A percentile compares a stretch with the other conserved stretches of the same genome.
These are phyloP conservation scores for Pseudogymnoascus sp. DNA, from an alignment of 2,329 filamentous ascomycete genomes.

Conservation along the genomic window DNA sequence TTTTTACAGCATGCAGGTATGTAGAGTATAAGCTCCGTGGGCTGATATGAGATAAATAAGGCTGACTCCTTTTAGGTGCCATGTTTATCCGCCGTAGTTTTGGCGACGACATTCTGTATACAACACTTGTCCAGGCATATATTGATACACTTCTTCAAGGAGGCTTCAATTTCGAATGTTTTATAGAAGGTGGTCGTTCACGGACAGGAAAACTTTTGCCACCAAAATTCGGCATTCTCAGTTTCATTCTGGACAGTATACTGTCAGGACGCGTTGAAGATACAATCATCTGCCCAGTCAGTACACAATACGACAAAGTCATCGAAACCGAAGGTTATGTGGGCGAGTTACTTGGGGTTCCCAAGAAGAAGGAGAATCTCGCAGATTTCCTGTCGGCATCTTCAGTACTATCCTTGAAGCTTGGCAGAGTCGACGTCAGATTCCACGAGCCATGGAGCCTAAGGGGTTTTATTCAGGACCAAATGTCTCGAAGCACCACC, in stretches of 20 bases:
- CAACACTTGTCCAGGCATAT: constrained; percentile 89
- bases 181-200: constrained; percentile 90
- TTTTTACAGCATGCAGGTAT: constrained; percentile 86
- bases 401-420: constrained; percentile 76
- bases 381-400: constrained; percentile 79
- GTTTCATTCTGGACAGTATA: constrained; percentile 84
- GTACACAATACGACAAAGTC: constrained; percentile 97
- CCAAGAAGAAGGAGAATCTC: constrained; percentile 92
- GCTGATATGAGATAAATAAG: not conserved
- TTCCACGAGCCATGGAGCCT: constrained; percentile 97
- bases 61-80: constrained; percentile 43
- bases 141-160: constrained; percentile 86
- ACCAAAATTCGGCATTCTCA: constrained; percentile 91
- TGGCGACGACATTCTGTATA: constrained; percentile 83
- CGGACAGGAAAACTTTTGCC: constrained; percentile 87
- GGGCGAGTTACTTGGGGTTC: constrained; percentile 83
- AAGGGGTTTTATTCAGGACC: constrained; percentile 68
- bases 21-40: constrained; percentile 13
- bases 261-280: constrained; percentile 82
- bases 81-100: constrained; percentile 96
- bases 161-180: constrained; percentile 93
- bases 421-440: constrained; percentile 87
- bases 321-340: constrained; percentile 98
- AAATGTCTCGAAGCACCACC: constrained; percentile 51
- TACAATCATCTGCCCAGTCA: constrained; percentile 88